Evolutionary conservation across 768 basidiomycete genomes (phyloP).

Genomic region (Boletus rubropictus): DNA sequence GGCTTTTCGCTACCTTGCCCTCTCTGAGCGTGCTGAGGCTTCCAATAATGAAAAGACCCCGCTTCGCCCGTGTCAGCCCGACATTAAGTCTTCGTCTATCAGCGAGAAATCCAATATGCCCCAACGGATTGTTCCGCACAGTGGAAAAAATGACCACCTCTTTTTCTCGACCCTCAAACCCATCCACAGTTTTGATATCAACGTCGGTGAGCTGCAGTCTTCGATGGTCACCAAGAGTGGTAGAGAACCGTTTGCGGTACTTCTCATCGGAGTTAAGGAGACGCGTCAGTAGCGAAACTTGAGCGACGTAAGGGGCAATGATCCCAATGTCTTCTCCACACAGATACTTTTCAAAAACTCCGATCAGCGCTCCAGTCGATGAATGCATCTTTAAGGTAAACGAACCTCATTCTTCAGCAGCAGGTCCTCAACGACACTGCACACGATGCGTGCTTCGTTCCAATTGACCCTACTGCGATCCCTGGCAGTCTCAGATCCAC

Average conservation of each 20-base stretch:
- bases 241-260: constrained; percentile 48
- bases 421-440: constrained; percentile 77
- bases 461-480: constrained; percentile 74
- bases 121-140: constrained; percentile 72
- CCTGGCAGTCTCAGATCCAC: constrained; percentile 57
- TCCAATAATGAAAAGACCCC: constrained; percentile 79
- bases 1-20: constrained; percentile 34
- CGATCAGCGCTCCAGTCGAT: constrained; percentile 6
- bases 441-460: constrained; percentile 73
- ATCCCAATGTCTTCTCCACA: constrained; percentile 78
- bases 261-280: constrained; percentile 53
- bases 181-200: constrained; percentile 91
- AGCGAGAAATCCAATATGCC: constrained; percentile 83
- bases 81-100: constrained; percentile 86
- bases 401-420: constrained; percentile 67
- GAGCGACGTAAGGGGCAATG: constrained; percentile 88
- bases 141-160: constrained; percentile 90
- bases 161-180: constrained; percentile 92
- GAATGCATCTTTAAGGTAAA: constrained; percentile 11
- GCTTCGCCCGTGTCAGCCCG: constrained; percentile 81
- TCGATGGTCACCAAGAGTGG: constrained; percentile 59
- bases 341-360: constrained; percentile 40
- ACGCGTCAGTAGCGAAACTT: constrained; percentile 70
- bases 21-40: constrained; percentile 58
- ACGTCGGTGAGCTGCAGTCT: constrained; percentile 59